These are phyloP conservation scores for Metschnikowia vanudenii DNA, from an alignment of 805 yeast species.

Conservation along the genomic window DNA sequence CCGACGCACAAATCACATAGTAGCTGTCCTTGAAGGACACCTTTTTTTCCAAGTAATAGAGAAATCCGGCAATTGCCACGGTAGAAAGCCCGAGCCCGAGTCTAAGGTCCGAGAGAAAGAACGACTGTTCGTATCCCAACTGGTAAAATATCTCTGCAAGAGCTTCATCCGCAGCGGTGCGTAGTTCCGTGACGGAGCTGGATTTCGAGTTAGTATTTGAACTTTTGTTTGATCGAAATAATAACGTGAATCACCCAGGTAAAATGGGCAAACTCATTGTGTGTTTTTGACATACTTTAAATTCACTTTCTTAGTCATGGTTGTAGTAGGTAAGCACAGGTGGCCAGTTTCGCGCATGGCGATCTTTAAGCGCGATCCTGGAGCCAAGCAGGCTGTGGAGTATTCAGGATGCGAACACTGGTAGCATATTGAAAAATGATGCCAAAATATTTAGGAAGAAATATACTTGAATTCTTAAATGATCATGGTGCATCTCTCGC, in stretches of 20 bases:
- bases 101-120: constrained; percentile 44
- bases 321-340: constrained; percentile 8
- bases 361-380: constrained; percentile 2
- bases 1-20: constrained; percentile 32
- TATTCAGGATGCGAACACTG: too few species aligned
- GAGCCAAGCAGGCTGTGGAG: too few species aligned
- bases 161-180: constrained; percentile 50
- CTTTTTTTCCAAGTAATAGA: constrained; percentile 51
- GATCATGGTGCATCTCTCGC: too few species aligned
- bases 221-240: too few species aligned
- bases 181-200: constrained; percentile 48
- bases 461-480: too few species aligned
- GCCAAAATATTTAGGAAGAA: too few species aligned
- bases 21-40: constrained; percentile 40
- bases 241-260: too few species aligned
- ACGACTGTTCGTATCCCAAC: constrained; percentile 50
- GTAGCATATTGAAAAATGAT: too few species aligned
- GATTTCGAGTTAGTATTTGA: background rate
- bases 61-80: constrained; percentile 44
- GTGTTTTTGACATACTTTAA: constrained; percentile 25
- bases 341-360: constrained; percentile 2
- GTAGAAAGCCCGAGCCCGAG: constrained; percentile 49
- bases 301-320: constrained; percentile 24
- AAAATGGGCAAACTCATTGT: background rate
- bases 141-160: constrained; percentile 40